Conservation (phyloP, 2,329 filamentous ascomycete species). For the Cladophialophora immunda region DNA sequence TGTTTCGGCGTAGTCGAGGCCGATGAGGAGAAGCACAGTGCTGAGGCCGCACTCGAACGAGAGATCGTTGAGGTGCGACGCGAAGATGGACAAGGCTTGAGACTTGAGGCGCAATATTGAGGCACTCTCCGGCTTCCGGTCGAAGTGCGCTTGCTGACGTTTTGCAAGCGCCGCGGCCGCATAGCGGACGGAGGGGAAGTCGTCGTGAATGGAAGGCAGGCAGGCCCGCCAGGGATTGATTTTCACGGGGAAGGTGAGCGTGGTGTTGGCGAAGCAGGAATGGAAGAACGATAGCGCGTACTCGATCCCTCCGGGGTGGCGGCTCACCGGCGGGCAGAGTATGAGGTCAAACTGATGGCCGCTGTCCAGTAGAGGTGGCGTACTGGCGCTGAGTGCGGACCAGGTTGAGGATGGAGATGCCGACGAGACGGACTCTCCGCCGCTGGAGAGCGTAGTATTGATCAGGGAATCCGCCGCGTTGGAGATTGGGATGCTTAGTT, state of each 20-base stretch:
- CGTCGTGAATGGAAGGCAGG: constrained; percentile 31
- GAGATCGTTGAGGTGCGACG: constrained; percentile 29
- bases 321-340: constrained; percentile 20
- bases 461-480: neutral
- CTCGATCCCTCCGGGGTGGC: constrained; percentile 26
- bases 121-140: constrained; percentile 26
- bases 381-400: constrained; percentile 11
- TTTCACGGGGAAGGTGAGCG: constrained; percentile 33
- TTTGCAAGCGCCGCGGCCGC: constrained; percentile 33
- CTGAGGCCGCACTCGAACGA: constrained; percentile 34
- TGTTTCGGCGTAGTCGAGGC: constrained; percentile 35
- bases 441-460: neutral
- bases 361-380: constrained; percentile 7
- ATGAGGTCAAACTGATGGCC: constrained; percentile 2
- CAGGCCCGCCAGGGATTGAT: constrained; percentile 37
- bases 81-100: constrained; percentile 32
- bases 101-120: constrained; percentile 33
- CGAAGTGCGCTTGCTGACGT: constrained; percentile 35
- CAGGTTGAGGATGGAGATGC: constrained; percentile 25
- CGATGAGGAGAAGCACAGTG: constrained; percentile 33
- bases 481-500: neutral
- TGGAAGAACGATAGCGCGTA: constrained; percentile 33
- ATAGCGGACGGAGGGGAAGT: constrained; percentile 33
- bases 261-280: constrained; percentile 33
- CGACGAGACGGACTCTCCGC: constrained; percentile 12